Percentiles rank a stretch among this genome's conserved stretches.
phyloP scores from a whole-genome alignment of 2,329 filamentous ascomycete genomes.

The Oidium heveae region DNA sequence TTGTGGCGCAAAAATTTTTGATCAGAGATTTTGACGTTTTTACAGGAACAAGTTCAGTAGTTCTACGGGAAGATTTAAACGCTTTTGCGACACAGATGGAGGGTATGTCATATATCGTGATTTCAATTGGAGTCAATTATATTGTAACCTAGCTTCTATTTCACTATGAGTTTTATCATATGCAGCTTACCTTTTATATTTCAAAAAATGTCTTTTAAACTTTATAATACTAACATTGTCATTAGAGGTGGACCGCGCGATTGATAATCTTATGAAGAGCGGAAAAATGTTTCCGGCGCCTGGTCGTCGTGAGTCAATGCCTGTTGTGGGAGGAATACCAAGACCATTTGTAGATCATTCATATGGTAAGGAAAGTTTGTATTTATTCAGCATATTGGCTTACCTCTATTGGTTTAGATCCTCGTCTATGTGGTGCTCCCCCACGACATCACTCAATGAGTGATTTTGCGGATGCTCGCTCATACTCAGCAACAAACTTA shows the following conservation, averaged over 20 bases:
- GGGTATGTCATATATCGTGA: conserved; percentile 30
- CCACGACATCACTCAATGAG: conserved; percentile 64
- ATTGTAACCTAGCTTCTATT: no score
- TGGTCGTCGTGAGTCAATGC: conserved; percentile 61
- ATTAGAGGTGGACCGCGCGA: conserved; percentile 79
- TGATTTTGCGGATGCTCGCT: conserved; percentile 50
- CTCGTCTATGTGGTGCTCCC: conserved; percentile 36
- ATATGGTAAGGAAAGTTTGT: conserved; percentile 25
- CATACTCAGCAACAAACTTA: conserved; percentile 50
- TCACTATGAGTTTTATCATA: no score
- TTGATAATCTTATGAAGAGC: conserved; percentile 90
- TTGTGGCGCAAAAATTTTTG: not conserved
- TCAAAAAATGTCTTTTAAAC: not conserved
- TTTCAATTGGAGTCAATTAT: no score
- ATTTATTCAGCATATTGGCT: conserved; percentile 4
- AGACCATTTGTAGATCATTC: conserved; percentile 25
- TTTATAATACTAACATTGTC: not conserved
- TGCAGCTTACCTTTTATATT: no score
- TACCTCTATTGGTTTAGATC: conserved; percentile 25
- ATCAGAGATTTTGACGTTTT: conserved; percentile 9
- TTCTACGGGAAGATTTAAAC: conserved; percentile 45
- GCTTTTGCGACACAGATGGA: conserved; percentile 78
- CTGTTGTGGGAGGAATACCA: conserved; percentile 30
- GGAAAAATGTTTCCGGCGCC: conserved; percentile 60
- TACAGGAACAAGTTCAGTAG: conserved; percentile 49